Evolutionary conservation across 306 rosid genomes (phyloP).

Genomic region (Citrullus amarus): DNA sequence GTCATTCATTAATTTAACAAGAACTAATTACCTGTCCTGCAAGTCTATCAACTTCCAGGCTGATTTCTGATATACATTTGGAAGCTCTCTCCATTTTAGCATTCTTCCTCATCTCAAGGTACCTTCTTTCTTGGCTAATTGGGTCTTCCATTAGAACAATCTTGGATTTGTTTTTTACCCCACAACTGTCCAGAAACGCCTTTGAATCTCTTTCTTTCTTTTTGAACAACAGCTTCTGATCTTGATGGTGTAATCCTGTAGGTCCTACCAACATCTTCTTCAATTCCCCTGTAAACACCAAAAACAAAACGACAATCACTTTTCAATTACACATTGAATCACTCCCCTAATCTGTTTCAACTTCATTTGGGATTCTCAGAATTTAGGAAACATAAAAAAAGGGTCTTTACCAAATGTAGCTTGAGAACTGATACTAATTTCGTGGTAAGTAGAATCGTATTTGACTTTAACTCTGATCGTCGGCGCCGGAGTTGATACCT

Average conservation of each 20-base stretch:
- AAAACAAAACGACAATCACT: background rate
- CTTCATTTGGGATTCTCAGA: background rate
- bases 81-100: constrained; percentile 90
- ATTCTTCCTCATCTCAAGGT: constrained; percentile 61
- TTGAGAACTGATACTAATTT: constrained; percentile 66
- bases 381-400: background rate
- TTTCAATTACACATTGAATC: background rate
- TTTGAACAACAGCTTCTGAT: constrained; percentile 77
- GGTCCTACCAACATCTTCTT: constrained; percentile 81
- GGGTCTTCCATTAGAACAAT: constrained; percentile 72
- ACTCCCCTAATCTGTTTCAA: background rate
- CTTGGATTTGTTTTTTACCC: constrained; percentile 81
- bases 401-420: constrained; percentile 61
- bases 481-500: constrained; percentile 46
- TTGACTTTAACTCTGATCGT: constrained; percentile 71
- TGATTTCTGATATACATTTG: constrained; percentile 64
- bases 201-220: constrained; percentile 94
- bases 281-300: constrained; percentile 51
- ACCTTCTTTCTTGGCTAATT: constrained; percentile 74
- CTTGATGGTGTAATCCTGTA: constrained; percentile 82
- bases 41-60: constrained; percentile 82
- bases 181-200: constrained; percentile 58
- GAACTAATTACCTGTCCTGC: constrained; percentile 52
- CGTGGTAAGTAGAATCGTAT: constrained; percentile 63
- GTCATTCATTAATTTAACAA: background rate